phyloP scores from a whole-genome alignment of 768 basidiomycete genomes.

The Antrodiella citrinella region DNA sequence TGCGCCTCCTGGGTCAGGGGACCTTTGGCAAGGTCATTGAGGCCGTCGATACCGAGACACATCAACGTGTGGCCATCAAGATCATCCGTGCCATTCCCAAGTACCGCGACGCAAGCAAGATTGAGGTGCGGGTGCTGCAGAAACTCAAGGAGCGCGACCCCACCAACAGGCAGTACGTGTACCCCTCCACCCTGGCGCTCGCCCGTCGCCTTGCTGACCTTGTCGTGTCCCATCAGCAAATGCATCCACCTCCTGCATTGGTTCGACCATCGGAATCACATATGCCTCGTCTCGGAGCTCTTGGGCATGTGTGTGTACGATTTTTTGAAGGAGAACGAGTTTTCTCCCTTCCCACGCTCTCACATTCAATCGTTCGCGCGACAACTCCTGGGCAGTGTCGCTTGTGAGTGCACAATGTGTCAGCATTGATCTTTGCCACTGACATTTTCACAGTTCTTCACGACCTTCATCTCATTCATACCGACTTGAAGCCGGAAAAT shows the following conservation, averaged over 20 bases:
- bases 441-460: conserved; percentile 63
- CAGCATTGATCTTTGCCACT: conserved; percentile 8
- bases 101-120: conserved; percentile 97
- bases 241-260: conserved; percentile 92
- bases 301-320: conserved; percentile 98
- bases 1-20: conserved; percentile 88
- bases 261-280: conserved; percentile 97
- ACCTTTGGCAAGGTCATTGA: conserved; percentile 99
- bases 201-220: conserved; percentile 16
- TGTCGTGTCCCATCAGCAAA: conserved; percentile 51
- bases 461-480: conserved; percentile 86
- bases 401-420: conserved; percentile 55
- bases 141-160: conserved; percentile 88
- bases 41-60: conserved; percentile 71
- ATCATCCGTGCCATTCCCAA: conserved; percentile 98
- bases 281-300: conserved; percentile 93
- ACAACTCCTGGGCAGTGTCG: conserved; percentile 86
- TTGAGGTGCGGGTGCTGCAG: conserved; percentile 92
- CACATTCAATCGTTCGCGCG: conserved; percentile 96
- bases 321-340: conserved; percentile 96
- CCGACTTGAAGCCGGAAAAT: conserved; percentile 98
- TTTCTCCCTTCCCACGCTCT: conserved; percentile 89
- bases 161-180: conserved; percentile 73
- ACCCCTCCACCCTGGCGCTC: conserved; percentile 4
- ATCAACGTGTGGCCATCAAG: conserved; percentile 88